These are phyloP conservation scores for Pseudogymnoascus sp. DNA, from an alignment of 2,329 filamentous ascomycete genomes.

Conservation along the genomic window DNA sequence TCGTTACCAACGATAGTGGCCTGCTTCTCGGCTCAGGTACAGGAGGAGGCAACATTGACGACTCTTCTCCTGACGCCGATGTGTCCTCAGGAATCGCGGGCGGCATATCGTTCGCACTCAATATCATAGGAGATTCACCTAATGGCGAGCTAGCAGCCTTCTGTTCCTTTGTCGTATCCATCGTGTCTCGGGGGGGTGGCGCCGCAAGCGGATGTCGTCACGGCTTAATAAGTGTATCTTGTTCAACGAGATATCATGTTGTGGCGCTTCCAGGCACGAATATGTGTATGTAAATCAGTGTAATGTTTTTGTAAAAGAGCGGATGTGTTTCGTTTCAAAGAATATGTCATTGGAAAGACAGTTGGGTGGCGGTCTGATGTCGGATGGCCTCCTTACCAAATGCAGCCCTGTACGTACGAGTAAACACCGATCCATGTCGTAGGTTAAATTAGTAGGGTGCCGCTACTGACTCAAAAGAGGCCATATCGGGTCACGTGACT, in stretches of 20 bases:
- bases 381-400: conserved; percentile 5
- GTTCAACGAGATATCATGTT: conserved; percentile 4
- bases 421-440: conserved; percentile 9
- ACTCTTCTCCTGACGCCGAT: background rate
- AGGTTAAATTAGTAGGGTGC: conserved; percentile 8
- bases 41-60: conserved; percentile 22
- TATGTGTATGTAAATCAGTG: background rate
- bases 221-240: background rate
- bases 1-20: background rate
- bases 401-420: conserved; percentile 3
- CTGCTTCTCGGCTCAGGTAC: conserved; percentile 9
- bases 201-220: background rate
- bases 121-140: background rate
- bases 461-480: background rate
- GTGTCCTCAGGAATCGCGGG: background rate
- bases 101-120: background rate
- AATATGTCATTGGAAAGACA: conserved; percentile 7
- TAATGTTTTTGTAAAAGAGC: background rate
- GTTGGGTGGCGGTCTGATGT: conserved; percentile 6
- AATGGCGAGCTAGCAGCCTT: background rate
- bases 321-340: background rate
- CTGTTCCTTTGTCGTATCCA: conserved; percentile 5
- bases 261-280: background rate
- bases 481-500: background rate
- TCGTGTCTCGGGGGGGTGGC: background rate